Evolutionary conservation across 768 basidiomycete species (phyloP).

Genomic region (Boletus speciosus): DNA sequence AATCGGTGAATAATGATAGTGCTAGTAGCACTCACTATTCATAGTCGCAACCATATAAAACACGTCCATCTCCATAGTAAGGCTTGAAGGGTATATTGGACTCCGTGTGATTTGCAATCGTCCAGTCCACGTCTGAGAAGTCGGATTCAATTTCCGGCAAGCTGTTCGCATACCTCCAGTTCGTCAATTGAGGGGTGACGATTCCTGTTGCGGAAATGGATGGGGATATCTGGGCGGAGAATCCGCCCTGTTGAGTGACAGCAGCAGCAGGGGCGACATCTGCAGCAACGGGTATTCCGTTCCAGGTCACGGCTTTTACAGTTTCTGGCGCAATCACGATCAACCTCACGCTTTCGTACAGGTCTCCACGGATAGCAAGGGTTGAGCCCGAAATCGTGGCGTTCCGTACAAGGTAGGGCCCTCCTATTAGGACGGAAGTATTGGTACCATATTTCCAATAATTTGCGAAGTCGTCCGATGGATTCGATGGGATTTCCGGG

Average conservation of each 20-base stretch:
- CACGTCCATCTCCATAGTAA: slow-evolving; percentile 67
- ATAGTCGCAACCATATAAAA: slow-evolving; percentile 87
- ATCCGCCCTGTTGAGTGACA: slow-evolving; percentile 40
- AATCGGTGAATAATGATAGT: slow-evolving; percentile 4
- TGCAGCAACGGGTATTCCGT: slow-evolving; percentile 47
- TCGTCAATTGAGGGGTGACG: slow-evolving; percentile 46
- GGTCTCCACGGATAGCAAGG: slow-evolving; percentile 66
- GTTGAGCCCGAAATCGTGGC: slow-evolving; percentile 46
- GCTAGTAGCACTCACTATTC: slow-evolving; percentile 55
- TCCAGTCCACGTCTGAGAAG: slow-evolving; percentile 68
- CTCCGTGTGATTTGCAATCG: slow-evolving; percentile 60
- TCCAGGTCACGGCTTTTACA: slow-evolving; percentile 65
- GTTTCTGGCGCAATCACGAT: slow-evolving; percentile 60
- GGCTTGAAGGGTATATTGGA: slow-evolving; percentile 73
- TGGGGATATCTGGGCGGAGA: slow-evolving; percentile 45
- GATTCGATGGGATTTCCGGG: slow-evolving; percentile 51
- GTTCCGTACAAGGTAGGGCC: slow-evolving; percentile 61
- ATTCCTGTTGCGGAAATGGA: slow-evolving; percentile 31
- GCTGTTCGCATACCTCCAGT: slow-evolving; percentile 76
- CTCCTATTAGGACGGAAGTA: slow-evolving; percentile 58
- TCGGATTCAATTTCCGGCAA: slow-evolving; percentile 60
- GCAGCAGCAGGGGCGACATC: slow-evolving; percentile 30
- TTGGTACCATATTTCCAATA: slow-evolving; percentile 79
- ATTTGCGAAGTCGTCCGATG: slow-evolving; percentile 44
- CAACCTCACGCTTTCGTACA: slow-evolving; percentile 54